Conservation (phyloP, 1,284 basidiomycete genomes). For the Abortiporus biennis region DNA sequence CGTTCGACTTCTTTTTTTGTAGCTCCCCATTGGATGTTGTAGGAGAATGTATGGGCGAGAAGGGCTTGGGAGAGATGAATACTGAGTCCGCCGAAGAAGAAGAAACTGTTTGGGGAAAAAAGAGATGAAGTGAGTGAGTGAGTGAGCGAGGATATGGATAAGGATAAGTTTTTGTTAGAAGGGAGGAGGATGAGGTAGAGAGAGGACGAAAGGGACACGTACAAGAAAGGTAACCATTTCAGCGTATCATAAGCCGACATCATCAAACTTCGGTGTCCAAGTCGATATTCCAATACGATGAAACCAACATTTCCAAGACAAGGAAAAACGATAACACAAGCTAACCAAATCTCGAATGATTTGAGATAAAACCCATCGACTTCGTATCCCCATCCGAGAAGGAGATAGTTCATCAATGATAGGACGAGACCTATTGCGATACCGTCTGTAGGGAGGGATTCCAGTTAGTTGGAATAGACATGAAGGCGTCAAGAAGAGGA, state of each 20-base stretch:
- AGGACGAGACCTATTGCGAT: constrained; percentile 64
- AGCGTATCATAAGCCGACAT: constrained; percentile 58
- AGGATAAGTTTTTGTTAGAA: too few relatives aligned
- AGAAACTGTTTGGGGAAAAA: constrained; percentile 54
- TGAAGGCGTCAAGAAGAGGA: constrained; percentile 7
- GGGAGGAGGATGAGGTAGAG: background rate
- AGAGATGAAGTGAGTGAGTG: too few relatives aligned
- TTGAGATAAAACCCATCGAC: constrained; percentile 69
- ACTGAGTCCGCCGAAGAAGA: constrained; percentile 79
- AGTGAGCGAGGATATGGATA: too few relatives aligned
- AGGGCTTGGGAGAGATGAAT: constrained; percentile 70
- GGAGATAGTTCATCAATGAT: constrained; percentile 64
- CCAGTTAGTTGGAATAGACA: too few relatives aligned
- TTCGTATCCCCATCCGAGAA: constrained; percentile 55
- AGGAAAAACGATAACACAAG: constrained; percentile 73
- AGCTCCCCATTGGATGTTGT: constrained; percentile 79
- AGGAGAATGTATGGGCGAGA: constrained; percentile 75
- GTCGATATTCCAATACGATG: constrained; percentile 70
- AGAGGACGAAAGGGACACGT: constrained; percentile 25
- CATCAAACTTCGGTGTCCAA: constrained; percentile 54
- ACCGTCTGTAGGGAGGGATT: constrained; percentile 62
- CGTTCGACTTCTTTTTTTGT: constrained; percentile 78
- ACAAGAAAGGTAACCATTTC: constrained; percentile 79
- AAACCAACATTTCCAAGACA: constrained; percentile 67
- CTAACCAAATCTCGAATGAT: constrained; percentile 72